Conservation (phyloP, 768 basidiomycete species). For the Pleurotus tuber-regium region DNA sequence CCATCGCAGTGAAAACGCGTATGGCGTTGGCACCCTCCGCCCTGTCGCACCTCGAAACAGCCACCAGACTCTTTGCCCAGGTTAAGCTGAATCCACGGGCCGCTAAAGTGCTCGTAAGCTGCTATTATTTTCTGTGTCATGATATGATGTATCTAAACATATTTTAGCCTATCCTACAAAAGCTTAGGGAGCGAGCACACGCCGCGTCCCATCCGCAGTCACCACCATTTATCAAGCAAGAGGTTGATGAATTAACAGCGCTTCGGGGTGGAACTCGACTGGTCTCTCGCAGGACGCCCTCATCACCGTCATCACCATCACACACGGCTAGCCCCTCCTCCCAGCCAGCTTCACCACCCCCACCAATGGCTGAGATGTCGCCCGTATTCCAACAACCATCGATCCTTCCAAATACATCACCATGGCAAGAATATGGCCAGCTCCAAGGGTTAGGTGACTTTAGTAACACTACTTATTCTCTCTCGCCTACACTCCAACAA, state of each 20-base stretch:
- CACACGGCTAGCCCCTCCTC: slow-evolving; percentile 42
- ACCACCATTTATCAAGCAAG: slow-evolving; percentile 47
- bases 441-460: slow-evolving; percentile 7
- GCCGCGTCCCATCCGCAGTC: slow-evolving; percentile 30
- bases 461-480: not conserved
- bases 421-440: slow-evolving; percentile 15
- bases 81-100: slow-evolving; percentile 53
- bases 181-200: slow-evolving; percentile 53
- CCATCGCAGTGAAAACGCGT: slow-evolving; percentile 61
- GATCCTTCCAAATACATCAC: slow-evolving; percentile 12
- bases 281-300: slow-evolving; percentile 46
- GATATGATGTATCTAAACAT: slow-evolving; percentile 1
- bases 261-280: slow-evolving; percentile 65
- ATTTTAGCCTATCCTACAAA: slow-evolving; percentile 57
- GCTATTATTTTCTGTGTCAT: not conserved
- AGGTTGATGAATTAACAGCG: slow-evolving; percentile 58
- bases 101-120: slow-evolving; percentile 56
- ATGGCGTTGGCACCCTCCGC: slow-evolving; percentile 68
- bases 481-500: not conserved
- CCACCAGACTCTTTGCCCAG: slow-evolving; percentile 52
- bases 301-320: slow-evolving; percentile 44
- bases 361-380: slow-evolving; percentile 18
- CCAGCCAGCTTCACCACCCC: slow-evolving; percentile 45
- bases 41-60: slow-evolving; percentile 64
- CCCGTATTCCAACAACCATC: slow-evolving; percentile 15